Percentiles rank a stretch among this genome's conserved stretches.
Conservation (phyloP, 345 rosid genomes). For the Turnera subulata region DNA sequence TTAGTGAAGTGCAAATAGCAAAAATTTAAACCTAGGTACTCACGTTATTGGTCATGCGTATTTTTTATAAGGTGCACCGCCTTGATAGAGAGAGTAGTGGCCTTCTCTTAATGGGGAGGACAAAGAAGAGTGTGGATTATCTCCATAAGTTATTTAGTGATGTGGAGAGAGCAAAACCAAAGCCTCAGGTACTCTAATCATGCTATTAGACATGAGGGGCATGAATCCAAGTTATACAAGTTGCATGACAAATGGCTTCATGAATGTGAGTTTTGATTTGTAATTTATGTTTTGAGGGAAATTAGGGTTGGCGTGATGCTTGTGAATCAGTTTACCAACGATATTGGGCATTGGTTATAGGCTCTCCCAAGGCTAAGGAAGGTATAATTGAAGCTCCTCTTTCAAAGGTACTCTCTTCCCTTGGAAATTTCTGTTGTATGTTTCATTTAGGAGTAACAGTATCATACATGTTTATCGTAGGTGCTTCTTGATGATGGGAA, state of each 20-base stretch:
- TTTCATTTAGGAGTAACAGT: too few species aligned
- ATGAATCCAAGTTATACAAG: not conserved
- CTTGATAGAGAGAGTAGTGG: slow-evolving; percentile 94
- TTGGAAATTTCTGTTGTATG: not conserved
- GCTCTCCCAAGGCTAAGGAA: slow-evolving; percentile 74
- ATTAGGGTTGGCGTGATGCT: slow-evolving; percentile 78
- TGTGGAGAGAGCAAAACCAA: slow-evolving; percentile 40
- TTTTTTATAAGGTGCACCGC: slow-evolving; percentile 67
- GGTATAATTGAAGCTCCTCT: slow-evolving; percentile 76
- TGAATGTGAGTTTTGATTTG: slow-evolving; percentile 5
- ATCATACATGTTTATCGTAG: slow-evolving; percentile 25
- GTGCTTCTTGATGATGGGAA: slow-evolving; percentile 86
- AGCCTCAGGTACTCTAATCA: slow-evolving; percentile 46
- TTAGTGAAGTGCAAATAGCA: too few species aligned
- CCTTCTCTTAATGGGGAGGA: slow-evolving; percentile 74
- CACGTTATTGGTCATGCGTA: slow-evolving; percentile 4
- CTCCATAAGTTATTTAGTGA: slow-evolving; percentile 73
- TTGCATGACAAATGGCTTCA: not conserved
- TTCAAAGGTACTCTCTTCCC: slow-evolving; percentile 51
- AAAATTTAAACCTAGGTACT: not conserved
- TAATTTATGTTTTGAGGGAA: not conserved
- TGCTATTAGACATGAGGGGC: not conserved
- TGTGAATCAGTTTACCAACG: slow-evolving; percentile 66
- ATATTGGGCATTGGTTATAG: slow-evolving; percentile 90
- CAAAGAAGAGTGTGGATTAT: slow-evolving; percentile 58